Percentiles rank a stretch among this genome's conserved stretches.
Conservation (phyloP, 192 early-diverging fungal species). For the Coemansia sp. region DNA sequence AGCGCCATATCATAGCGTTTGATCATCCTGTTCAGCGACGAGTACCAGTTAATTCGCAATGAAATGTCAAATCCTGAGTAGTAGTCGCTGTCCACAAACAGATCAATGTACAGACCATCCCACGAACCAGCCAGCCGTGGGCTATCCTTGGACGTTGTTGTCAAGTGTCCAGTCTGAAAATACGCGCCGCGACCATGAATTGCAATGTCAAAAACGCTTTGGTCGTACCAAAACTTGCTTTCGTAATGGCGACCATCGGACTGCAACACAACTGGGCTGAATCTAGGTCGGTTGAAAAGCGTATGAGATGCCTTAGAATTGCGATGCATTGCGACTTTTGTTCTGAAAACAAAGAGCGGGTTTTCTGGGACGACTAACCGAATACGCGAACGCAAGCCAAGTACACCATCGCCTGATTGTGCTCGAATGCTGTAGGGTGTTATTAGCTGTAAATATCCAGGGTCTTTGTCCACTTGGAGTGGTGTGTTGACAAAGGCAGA, state of each 20-base stretch:
- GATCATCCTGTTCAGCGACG: constrained; percentile 65
- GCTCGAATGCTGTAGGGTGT: constrained; percentile 9
- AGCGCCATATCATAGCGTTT: constrained; percentile 73
- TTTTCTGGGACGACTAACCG: constrained; percentile 45
- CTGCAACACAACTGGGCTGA: constrained; percentile 39
- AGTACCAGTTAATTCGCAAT: constrained; percentile 66
- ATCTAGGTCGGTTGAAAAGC: constrained; percentile 10
- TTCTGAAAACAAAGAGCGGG: constrained; percentile 49
- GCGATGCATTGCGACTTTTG: constrained; percentile 21
- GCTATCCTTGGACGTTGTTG: background rate
- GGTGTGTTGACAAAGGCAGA: constrained; percentile 10
- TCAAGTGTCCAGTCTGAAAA: constrained; percentile 23
- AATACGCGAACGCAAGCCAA: constrained; percentile 36
- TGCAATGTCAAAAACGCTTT: constrained; percentile 28
- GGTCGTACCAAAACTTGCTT: constrained; percentile 52
- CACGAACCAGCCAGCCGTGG: constrained; percentile 15
- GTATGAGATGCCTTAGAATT: background rate
- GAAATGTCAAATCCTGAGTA: constrained; percentile 38
- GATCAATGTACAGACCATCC: constrained; percentile 44
- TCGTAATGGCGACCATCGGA: constrained; percentile 47
- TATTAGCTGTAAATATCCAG: constrained; percentile 23
- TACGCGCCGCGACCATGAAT: constrained; percentile 57
- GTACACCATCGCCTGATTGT: background rate
- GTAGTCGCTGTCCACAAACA: constrained; percentile 41
- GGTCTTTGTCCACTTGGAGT: background rate